Base-by-base conservation (phyloP, 768 basidiomycete species). In the Lactarius deliciosus region DNA sequence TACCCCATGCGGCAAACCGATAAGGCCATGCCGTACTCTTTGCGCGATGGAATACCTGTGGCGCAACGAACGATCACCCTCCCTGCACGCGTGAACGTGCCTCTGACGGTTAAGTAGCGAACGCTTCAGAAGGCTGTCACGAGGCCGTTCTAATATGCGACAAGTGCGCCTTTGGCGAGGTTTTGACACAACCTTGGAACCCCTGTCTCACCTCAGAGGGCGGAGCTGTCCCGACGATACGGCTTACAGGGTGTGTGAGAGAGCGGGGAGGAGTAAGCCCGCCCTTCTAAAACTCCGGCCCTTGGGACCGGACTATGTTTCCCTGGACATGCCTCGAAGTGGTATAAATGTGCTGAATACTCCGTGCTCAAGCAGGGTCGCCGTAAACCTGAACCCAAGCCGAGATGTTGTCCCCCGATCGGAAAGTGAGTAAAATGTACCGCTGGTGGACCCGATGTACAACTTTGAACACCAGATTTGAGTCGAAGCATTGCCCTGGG, bases 381-480 rank as follows among this genome's bases (percentile, higher is more conserved):
- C 60, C 30, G 65, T 57, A 28, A 53, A 57, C 55, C 25, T 22
- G 54, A 61, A 65, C 65, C 20, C 10, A n/a, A 38, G 9, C 43
- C 10, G 56, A n/a, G 45, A n/a, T 53, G 6, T 20, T 34, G 60
- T 47, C 60, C 25, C n/a, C 50, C 34, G 16, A 62, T 66, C 60
- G 55, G 56, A 20, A 25, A n/a, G 55, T 40, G 20, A 34, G 32
- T 16, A 41, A 28, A 34, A 43, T 15, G 43, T 3, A 20, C 41
- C 34, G 25, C 43, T 34, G 28, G 57, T 15, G 18, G 38, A 6
- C 64, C 22, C n/a, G 16, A 15, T 54, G 10, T 22, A 40, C 54
- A 22, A 61, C 20, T 38, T 56, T 50, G 36, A 36, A 56, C 34
- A 50, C 60, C 50, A 43, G 60, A 55, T 16, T 28, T 47, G 22